Evolutionary conservation across 2,329 filamentous ascomycete species (phyloP).

Genomic region (Pseudocercospora fijiensis): DNA sequence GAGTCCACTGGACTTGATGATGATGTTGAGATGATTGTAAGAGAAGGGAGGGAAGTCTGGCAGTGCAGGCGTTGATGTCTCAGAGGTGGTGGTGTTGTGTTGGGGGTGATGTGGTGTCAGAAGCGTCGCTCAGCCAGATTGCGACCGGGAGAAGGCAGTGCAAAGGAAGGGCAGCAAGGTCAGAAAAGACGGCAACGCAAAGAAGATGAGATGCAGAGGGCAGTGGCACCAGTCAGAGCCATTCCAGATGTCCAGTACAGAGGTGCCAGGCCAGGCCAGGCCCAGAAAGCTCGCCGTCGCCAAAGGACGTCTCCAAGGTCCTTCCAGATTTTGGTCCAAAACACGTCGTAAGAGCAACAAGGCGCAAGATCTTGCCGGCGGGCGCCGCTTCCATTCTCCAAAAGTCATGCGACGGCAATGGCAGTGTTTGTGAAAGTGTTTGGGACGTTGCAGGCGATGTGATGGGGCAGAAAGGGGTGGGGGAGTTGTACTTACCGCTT

Average conservation of each 20-base stretch:
- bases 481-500: not conserved
- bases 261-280: not conserved
- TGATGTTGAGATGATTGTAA: not conserved
- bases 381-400: not conserved
- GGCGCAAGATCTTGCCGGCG: slow-evolving; percentile 2
- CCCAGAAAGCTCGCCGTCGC: not conserved
- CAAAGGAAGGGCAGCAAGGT: slow-evolving; percentile 1
- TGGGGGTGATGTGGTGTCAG: not conserved
- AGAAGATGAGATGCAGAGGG: not conserved
- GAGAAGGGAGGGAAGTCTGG: not conserved
- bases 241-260: not conserved
- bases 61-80: not conserved
- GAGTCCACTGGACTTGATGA: not conserved
- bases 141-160: not conserved
- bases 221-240: not conserved
- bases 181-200: not conserved
- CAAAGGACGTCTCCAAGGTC: not conserved
- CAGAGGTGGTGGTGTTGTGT: not conserved
- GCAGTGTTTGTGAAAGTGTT: not conserved
- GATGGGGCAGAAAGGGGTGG: not conserved
- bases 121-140: not conserved
- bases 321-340: not conserved
- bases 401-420: not conserved
- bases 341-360: not conserved
- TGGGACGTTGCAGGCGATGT: not conserved